Evolutionary conservation across 495 filamentous ascomycete genomes (phyloP).

Genomic region (Evansstolkia leycettana): DNA sequence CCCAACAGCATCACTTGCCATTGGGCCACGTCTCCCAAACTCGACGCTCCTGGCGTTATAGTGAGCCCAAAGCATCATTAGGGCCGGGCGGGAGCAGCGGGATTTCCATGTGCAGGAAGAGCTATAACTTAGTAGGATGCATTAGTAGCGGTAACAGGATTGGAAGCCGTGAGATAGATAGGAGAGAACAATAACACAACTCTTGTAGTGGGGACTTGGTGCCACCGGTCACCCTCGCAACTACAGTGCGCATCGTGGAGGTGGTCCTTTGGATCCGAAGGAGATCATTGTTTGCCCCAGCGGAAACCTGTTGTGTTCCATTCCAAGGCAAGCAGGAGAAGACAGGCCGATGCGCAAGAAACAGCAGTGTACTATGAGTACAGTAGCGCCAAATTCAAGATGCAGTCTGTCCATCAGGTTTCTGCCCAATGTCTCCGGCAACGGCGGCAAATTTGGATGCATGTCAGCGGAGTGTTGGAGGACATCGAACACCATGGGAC

Average conservation of each 20-base stretch:
- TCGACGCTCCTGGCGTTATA: conserved; percentile 9
- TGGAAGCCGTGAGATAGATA: too few species aligned
- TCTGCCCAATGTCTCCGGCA: conserved; percentile 28
- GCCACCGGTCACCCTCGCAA: conserved; percentile 8
- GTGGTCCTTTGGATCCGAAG: too few species aligned
- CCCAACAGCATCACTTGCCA: conserved; percentile 17
- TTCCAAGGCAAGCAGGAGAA: too few species aligned
- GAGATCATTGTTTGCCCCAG: too few species aligned
- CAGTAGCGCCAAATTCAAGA: not conserved
- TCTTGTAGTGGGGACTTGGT: conserved; percentile 8
- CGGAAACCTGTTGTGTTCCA: too few species aligned
- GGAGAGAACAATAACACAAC: not conserved
- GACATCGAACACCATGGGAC: too few species aligned
- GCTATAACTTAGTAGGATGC: conserved; percentile 12
- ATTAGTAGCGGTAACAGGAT: not conserved
- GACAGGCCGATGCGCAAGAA: too few species aligned
- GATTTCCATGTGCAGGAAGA: conserved; percentile 12
- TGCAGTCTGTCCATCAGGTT: conserved; percentile 7
- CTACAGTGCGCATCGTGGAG: too few species aligned
- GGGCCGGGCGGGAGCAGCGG: conserved; percentile 16
- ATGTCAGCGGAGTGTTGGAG: conserved; percentile 9
- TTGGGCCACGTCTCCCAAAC: conserved; percentile 33
- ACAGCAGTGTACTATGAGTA: too few species aligned
- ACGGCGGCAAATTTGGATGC: conserved; percentile 22
- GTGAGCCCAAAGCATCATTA: conserved; percentile 16